Conservation (phyloP, 495 filamentous ascomycete genomes). For the Darksidea phi region DNA sequence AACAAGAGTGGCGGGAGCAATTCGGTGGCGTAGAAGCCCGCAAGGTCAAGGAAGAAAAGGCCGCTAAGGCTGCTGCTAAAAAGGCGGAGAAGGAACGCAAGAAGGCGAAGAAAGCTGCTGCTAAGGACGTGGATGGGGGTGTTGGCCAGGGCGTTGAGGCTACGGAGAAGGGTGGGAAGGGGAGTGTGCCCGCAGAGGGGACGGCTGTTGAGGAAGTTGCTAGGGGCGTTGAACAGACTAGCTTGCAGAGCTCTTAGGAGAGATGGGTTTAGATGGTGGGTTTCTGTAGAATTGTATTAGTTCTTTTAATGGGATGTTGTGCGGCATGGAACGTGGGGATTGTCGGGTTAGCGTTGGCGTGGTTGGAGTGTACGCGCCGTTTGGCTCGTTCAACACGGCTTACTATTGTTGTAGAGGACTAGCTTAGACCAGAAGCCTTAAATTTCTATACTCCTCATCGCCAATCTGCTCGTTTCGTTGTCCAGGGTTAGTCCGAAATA, state of each 20-base stretch:
- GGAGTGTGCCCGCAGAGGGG: conserved; percentile 20
- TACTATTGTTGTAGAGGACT: too few species aligned
- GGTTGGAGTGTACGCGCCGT: too few species aligned
- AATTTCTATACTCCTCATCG: too few species aligned
- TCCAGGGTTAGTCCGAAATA: too few species aligned
- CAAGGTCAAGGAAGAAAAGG: conserved; percentile 63
- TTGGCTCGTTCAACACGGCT: too few species aligned
- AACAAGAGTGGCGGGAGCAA: conserved; percentile 72
- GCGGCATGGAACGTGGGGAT: too few species aligned
- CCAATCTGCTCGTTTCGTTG: too few species aligned
- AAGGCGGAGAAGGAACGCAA: conserved; percentile 58
- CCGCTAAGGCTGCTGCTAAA: conserved; percentile 51
- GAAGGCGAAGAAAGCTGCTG: conserved; percentile 59
- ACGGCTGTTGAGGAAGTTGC: conserved; percentile 45
- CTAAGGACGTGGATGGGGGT: conserved; percentile 39
- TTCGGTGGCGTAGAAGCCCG: conserved; percentile 74
- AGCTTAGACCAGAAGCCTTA: too few species aligned
- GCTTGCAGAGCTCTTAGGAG: conserved; percentile 17
- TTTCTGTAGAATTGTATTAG: too few species aligned
- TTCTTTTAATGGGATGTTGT: too few species aligned
- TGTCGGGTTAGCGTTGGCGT: too few species aligned
- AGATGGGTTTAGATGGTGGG: too few species aligned
- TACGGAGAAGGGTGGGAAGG: conserved; percentile 39
- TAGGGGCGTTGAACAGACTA: conserved; percentile 45
- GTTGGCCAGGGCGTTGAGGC: conserved; percentile 46